Evolutionary conservation across 768 basidiomycete species (phyloP).

Genomic region (Leccinellum albellum): DNA sequence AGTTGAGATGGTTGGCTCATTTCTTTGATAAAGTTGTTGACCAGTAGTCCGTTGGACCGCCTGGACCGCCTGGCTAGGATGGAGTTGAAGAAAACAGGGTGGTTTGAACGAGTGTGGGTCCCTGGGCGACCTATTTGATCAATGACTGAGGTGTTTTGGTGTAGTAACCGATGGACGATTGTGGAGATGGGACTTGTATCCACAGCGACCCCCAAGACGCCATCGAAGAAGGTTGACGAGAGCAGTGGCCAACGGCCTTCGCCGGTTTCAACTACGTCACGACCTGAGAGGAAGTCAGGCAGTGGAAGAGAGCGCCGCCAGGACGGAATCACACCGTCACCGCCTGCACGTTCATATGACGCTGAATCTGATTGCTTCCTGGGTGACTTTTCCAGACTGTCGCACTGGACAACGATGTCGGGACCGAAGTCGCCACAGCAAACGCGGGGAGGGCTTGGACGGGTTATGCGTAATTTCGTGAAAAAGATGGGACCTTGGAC

Average conservation of each 20-base stretch:
- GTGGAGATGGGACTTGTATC: conserved; percentile 22
- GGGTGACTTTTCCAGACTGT: conserved; percentile 15
- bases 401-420: background rate
- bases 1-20: conserved; percentile 6
- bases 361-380: conserved; percentile 6
- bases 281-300: background rate
- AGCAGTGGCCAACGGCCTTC: background rate
- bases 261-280: background rate
- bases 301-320: background rate
- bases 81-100: conserved; percentile 30
- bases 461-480: conserved; percentile 21
- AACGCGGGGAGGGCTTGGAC: conserved; percentile 20
- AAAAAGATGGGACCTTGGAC: conserved; percentile 20
- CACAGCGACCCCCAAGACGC: conserved; percentile 10
- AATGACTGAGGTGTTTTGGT: background rate
- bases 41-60: conserved; percentile 27
- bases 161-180: conserved; percentile 28
- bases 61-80: conserved; percentile 26
- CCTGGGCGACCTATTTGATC: background rate
- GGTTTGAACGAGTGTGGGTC: conserved; percentile 28
- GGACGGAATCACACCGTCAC: background rate
- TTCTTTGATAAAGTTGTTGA: conserved; percentile 13
- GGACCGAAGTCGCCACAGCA: too few relatives aligned
- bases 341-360: conserved; percentile 1
- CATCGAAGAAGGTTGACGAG: background rate